Percentiles rank a stretch among this genome's conserved stretches.
phyloP scores from a whole-genome alignment of 2,329 filamentous ascomycete genomes.

The Nakataea oryzae region DNA sequence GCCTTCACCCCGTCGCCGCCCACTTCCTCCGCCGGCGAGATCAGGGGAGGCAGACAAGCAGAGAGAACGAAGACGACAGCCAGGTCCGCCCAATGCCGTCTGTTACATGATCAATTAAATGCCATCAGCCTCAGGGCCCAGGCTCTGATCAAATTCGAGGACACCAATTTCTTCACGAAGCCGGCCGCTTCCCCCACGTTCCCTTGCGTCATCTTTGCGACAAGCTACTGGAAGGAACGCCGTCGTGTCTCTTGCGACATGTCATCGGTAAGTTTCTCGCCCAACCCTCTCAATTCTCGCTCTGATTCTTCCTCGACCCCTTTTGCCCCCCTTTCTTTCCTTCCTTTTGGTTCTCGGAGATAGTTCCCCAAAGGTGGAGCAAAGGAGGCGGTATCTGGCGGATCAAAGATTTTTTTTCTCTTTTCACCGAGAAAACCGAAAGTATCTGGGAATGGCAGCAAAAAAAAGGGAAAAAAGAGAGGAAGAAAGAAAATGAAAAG shows the following conservation, averaged over 20 bases:
- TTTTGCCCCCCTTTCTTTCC: neutral
- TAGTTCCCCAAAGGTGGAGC: neutral
- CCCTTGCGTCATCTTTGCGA: neutral
- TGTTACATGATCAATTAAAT: neutral
- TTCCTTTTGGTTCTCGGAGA: neutral
- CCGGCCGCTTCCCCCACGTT: neutral
- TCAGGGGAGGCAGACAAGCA: neutral
- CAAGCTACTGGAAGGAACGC: neutral
- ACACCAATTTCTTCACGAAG: neutral
- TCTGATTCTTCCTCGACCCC: neutral
- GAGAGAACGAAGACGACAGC: neutral
- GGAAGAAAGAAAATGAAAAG: no score
- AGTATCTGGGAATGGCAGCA: neutral
- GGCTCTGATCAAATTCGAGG: neutral
- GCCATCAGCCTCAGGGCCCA: neutral
- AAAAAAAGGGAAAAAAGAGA: no score
- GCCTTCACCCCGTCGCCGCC: neutral
- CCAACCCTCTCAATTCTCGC: neutral
- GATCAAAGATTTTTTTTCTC: no score
- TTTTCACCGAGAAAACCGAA: no score
- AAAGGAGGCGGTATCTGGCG: neutral
- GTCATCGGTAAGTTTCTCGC: conserved; percentile 2
- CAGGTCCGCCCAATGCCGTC: neutral
- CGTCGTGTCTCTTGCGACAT: neutral
- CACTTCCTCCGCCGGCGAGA: neutral